Evolutionary conservation across 2,329 filamentous ascomycete genomes (phyloP).

Genomic region (Aspergillus piperis): DNA sequence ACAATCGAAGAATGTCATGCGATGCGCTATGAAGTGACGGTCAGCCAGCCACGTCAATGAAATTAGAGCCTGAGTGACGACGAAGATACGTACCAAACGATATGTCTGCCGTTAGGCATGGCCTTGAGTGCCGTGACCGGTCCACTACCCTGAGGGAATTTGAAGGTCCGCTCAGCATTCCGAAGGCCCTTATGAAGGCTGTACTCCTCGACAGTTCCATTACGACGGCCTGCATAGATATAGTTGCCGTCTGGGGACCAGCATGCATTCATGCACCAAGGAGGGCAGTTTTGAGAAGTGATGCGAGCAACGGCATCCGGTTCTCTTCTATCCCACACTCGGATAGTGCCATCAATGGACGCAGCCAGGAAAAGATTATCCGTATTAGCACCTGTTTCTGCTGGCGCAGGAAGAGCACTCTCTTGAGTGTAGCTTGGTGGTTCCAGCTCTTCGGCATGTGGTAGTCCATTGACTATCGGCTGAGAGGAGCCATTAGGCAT

Average conservation of each 20-base stretch:
- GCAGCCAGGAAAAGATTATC: conserved; percentile 85
- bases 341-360: conserved; percentile 51
- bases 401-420: conserved; percentile 25
- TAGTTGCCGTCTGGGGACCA: conserved; percentile 96
- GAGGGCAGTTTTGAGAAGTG: conserved; percentile 72
- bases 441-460: conserved; percentile 46
- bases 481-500: conserved; percentile 30
- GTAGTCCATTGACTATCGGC: conserved; percentile 43
- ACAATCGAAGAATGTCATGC: conserved; percentile 89
- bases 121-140: conserved; percentile 83
- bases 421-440: conserved; percentile 27
- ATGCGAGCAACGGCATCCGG: conserved; percentile 78
- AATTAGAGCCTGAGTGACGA: background rate
- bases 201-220: conserved; percentile 93
- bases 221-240: conserved; percentile 88
- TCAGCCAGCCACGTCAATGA: background rate
- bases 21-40: conserved; percentile 65
- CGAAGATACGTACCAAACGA: conserved; percentile 70
- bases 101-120: conserved; percentile 90
- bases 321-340: conserved; percentile 60
- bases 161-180: conserved; percentile 75
- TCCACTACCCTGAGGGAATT: conserved; percentile 85
- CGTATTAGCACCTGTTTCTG: conserved; percentile 53
- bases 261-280: conserved; percentile 96
- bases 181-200: conserved; percentile 78